Base-by-base conservation (phyloP, 805 yeast genomes). In the Yueomyces sinensis region DNA sequence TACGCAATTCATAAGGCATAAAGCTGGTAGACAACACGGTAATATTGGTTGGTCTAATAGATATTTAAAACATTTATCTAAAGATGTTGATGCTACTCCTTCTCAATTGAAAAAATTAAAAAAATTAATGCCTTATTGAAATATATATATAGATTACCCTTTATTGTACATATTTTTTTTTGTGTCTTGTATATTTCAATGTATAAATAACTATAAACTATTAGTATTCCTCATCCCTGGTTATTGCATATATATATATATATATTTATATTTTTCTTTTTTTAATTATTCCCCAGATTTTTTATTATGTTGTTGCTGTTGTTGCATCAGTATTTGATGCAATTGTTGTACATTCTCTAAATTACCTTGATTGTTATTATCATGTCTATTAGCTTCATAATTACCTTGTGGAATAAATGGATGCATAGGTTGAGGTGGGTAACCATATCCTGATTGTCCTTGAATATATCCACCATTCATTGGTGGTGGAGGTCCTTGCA, bases 11-110 rank as follows among this genome's bases (percentile, higher is more conserved):
- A 70, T 75, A 46, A 63, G 83, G 52, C 87, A 69, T 41, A 73
- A 75, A 46, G 80, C 93, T 16, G 94, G 95, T 9, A 73, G 94
- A 62, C 80, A 82, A 44, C 96, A 87, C 55, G 95, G 96, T 33
- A 87, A 87, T 50, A 82, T 86, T 2, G 87, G 94, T 17, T 87
- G 91, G 79, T 69, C 86, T 23, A 62, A 71, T 29, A 66, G 76
- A 34, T 65, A 70, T 18, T 59, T 80, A 49, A 63, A 72, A 40
- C 68, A 67, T 46, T 65, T 79, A 57, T 70, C 74, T 43, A 79
- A 74, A 22, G 78, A 67, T 44, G 72, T 66, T 6, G 52, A 59
- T 45, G 82, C 75, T 28, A 66, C 70, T 31, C 61, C 65, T 17
- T 61, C 66, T 17, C 84, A 79, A 49, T 62, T 71, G 33, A 72